Evolutionary conservation across 306 rosid species (phyloP).

Genomic region (Fragaria ananassa): DNA sequence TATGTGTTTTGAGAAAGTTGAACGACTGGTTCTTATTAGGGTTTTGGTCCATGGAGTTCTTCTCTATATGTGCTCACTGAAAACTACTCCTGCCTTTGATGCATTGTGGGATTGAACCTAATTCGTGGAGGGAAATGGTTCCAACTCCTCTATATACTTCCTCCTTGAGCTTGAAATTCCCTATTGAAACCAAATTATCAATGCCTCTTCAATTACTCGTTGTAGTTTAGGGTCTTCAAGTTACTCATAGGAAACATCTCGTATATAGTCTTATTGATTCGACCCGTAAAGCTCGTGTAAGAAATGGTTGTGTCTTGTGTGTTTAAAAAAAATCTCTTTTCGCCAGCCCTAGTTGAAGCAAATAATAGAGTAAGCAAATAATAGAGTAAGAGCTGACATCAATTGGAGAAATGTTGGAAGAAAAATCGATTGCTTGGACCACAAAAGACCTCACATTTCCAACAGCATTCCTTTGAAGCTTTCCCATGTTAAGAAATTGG

Average conservation of each 20-base stretch:
- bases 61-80: constrained; percentile 23
- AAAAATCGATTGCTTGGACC: constrained; percentile 24
- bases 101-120: constrained; percentile 25
- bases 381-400: constrained; percentile 3
- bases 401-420: constrained; percentile 1
- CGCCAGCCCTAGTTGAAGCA: not conserved
- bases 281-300: not conserved
- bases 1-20: constrained; percentile 8
- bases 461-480: constrained; percentile 7
- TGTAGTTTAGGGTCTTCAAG: not conserved
- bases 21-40: constrained; percentile 6
- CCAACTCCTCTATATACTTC: constrained; percentile 22
- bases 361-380: not conserved
- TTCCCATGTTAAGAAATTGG: constrained; percentile 23
- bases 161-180: constrained; percentile 31
- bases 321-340: not conserved
- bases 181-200: constrained; percentile 6
- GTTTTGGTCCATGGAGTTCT: constrained; percentile 10
- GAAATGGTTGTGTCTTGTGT: not conserved
- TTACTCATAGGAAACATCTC: not conserved
- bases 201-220: constrained; percentile 27
- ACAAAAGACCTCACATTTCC: not conserved
- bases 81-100: constrained; percentile 24
- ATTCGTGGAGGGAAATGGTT: constrained; percentile 34
- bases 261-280: not conserved